Evolutionary conservation across 2,329 filamentous ascomycete genomes (phyloP).

Genomic region (Neonectria magnoliae): DNA sequence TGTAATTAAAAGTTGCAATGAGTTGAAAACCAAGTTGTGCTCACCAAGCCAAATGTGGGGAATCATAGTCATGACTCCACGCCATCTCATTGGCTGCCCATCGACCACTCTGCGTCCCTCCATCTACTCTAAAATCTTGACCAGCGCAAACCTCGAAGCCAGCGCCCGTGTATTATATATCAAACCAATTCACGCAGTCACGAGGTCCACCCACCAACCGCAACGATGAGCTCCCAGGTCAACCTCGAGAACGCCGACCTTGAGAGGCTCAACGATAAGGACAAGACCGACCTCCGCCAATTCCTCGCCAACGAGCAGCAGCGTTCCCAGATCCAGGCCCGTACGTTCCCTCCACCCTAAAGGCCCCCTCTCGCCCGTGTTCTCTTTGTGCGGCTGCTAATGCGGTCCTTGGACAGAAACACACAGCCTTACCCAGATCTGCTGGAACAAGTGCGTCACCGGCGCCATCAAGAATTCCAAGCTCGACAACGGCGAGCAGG

Average conservation of each 20-base stretch:
- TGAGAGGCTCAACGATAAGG: constrained; percentile 78
- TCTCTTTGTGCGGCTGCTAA: constrained; percentile 17
- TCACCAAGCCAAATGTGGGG: constrained; percentile 1
- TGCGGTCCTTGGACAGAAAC: constrained; percentile 53
- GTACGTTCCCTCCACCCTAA: constrained; percentile 58
- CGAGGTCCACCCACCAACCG: constrained; percentile 6
- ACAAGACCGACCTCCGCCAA: constrained; percentile 88
- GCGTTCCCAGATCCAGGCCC: constrained; percentile 73
- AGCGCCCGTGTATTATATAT: neutral
- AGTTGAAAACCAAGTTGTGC: neutral
- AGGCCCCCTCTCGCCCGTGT: neutral
- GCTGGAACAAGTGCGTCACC: constrained; percentile 95
- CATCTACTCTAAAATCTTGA: constrained; percentile 23
- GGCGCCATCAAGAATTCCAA: constrained; percentile 74
- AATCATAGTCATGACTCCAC: neutral
- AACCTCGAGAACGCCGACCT: constrained; percentile 69
- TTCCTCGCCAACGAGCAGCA: constrained; percentile 87
- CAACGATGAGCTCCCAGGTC: constrained; percentile 49
- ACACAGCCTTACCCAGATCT: constrained; percentile 73
- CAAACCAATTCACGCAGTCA: neutral
- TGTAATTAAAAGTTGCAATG: neutral
- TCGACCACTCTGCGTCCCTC: constrained; percentile 2
- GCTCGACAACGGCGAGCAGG: constrained; percentile 81
- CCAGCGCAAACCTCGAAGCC: constrained; percentile 17
- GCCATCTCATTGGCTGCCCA: constrained; percentile 11